phyloP scores from a whole-genome alignment of 495 filamentous ascomycete genomes.

The Xylaria sp. region DNA sequence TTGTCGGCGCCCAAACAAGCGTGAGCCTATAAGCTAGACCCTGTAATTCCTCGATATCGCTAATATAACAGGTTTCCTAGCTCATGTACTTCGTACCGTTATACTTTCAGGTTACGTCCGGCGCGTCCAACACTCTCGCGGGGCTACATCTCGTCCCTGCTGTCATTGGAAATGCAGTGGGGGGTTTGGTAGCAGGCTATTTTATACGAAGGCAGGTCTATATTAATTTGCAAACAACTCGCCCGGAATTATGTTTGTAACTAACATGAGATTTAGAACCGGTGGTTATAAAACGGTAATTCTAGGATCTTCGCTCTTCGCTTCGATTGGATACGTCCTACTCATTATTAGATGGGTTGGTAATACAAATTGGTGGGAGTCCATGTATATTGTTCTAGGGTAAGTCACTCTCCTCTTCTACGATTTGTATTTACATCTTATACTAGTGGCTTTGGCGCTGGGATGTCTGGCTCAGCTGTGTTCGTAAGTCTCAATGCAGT shows the following conservation, averaged over 20 bases:
- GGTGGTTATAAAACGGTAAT: slow-evolving; percentile 66
- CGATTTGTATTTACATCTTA: neutral
- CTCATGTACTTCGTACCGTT: slow-evolving; percentile 68
- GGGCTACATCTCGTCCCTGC: slow-evolving; percentile 70
- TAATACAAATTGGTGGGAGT: slow-evolving; percentile 64
- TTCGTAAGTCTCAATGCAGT: slow-evolving; percentile 65
- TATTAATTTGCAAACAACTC: neutral
- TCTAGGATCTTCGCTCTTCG: slow-evolving; percentile 56
- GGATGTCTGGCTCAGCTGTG: slow-evolving; percentile 55
- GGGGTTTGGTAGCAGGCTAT: slow-evolving; percentile 64
- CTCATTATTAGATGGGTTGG: slow-evolving; percentile 69
- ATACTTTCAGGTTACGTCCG: slow-evolving; percentile 71
- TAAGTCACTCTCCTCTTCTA: neutral
- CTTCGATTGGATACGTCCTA: slow-evolving; percentile 59
- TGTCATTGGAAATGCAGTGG: slow-evolving; percentile 69
- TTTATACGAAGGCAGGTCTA: slow-evolving; percentile 56
- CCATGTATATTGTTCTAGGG: slow-evolving; percentile 67
- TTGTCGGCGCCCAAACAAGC: slow-evolving; percentile 60
- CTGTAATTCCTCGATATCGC: neutral
- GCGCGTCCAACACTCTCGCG: slow-evolving; percentile 60
- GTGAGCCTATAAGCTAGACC: neutral
- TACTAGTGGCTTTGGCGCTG: slow-evolving; percentile 58
- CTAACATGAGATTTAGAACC: slow-evolving; percentile 45
- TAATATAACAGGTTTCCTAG: slow-evolving; percentile 35
- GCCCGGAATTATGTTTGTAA: neutral